Base-by-base conservation (phyloP, 129 eudicot species). In the Escallonia herrerae region DNA sequence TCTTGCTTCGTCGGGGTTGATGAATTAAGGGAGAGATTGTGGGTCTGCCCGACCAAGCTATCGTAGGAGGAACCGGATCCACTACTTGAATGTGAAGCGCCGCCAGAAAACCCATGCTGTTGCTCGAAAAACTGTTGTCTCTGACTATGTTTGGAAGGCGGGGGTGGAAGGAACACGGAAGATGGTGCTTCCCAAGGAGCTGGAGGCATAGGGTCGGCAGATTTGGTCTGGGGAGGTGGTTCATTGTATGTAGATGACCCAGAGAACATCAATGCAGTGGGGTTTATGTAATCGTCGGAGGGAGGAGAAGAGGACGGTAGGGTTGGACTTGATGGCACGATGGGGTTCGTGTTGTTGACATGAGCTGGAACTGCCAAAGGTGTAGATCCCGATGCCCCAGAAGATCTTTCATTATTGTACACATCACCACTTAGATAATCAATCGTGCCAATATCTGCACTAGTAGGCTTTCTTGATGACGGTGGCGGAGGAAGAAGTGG, bases 401-500 rank as follows among this genome's bases (percentile, higher is more conserved):
- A 74, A 52, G 76, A 9, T 62, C 67, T 65, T 69, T 81, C 75
- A 3, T 86, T 44, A 56, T 57, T 70, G 69, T 86, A 83, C 15
- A 69, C 33, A 45, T 89, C 97, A 0, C 95, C 90, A 13, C 95
- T 89, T 15, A 89, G 83, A 76, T 80, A 86, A 62, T 89, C 97
- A 9, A 86, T 72, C 73, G 71, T 69, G 11, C 77, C 58, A 50
- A 82, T 62, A 43, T 81, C 82, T 2, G 75, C 39, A 22, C 46
- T 49, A 62, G 68, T 56, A 0, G 90, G 95, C 45, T 64, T 86
- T 67, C 59, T 74, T 58, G 87, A 83, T 58, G 84, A 40, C 43
- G 90, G 90, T 67, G 89, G 96, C n/a, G 89, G 90, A 50, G 90
- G 87, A 65, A 82, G 80, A 61, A 82, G 65, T 6, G 96, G 93